Conservation (phyloP, 768 basidiomycete species). For the Tricholoma flavovirens region DNA sequence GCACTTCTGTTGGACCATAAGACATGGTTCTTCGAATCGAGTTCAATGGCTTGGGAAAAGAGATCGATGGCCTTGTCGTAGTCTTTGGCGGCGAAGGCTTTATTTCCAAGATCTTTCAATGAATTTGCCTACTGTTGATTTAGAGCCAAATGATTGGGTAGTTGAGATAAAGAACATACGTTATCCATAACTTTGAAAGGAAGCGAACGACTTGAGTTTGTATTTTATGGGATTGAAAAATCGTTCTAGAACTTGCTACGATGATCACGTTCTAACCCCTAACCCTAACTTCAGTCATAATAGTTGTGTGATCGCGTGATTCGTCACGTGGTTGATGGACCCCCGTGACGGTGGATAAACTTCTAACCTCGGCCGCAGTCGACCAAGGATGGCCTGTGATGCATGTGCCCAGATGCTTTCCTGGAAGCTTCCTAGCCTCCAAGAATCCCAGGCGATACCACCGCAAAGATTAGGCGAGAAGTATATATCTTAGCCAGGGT, state of each 20-base stretch:
- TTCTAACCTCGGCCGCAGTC: no score
- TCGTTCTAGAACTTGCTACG: constrained; percentile 26
- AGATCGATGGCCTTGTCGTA: constrained; percentile 84
- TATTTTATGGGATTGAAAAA: constrained; percentile 11
- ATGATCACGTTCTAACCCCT: constrained; percentile 22
- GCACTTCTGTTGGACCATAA: constrained; percentile 92
- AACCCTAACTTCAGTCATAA: constrained; percentile 16
- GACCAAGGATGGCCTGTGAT: no score
- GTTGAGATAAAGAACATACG: constrained; percentile 25
- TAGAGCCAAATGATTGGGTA: no score
- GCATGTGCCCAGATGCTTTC: no score
- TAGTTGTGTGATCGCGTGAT: no score
- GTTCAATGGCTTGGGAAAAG: constrained; percentile 74
- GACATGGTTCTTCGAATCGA: constrained; percentile 83
- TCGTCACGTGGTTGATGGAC: no score
- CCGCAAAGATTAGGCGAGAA: no score
- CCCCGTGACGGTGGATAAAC: no score
- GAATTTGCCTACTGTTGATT: constrained; percentile 34
- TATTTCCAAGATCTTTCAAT: constrained; percentile 92
- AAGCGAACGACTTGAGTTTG: constrained; percentile 5
- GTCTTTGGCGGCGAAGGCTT: constrained; percentile 90
- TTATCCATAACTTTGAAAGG: constrained; percentile 35
- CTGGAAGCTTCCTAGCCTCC: no score
- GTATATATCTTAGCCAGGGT: no score
- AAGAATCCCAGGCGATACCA: no score